phyloP scores from a whole-genome alignment of 2,329 filamentous ascomycete genomes.

The Helminthosporium solani region DNA sequence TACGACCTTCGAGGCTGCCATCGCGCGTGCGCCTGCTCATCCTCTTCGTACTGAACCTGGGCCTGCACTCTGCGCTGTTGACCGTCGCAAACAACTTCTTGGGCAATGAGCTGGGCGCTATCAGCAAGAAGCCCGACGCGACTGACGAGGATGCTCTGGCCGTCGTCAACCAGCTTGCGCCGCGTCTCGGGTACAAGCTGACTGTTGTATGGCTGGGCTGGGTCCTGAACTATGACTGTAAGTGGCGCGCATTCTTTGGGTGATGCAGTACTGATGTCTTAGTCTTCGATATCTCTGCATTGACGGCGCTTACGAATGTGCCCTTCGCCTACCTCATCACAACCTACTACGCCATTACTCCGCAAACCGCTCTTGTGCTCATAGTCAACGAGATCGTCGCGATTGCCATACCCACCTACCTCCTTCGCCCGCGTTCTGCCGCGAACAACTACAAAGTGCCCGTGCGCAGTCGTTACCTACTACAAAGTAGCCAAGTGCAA shows the following conservation, averaged over 20 bases:
- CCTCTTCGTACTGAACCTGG: conserved; percentile 56
- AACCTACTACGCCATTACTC: conserved; percentile 73
- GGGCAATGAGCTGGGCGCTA: conserved; percentile 63
- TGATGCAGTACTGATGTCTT: neutral
- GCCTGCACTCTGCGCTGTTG: conserved; percentile 65
- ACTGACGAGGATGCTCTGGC: conserved; percentile 46
- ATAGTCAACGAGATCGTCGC: conserved; percentile 69
- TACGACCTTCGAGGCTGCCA: conserved; percentile 35
- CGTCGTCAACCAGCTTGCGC: conserved; percentile 54
- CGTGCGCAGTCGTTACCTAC: conserved; percentile 45
- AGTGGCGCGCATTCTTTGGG: conserved; percentile 29
- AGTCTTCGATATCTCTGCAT: conserved; percentile 46
- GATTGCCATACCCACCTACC: conserved; percentile 70
- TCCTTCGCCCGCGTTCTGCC: conserved; percentile 68
- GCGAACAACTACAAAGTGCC: conserved; percentile 60
- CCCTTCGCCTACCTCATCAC: conserved; percentile 74
- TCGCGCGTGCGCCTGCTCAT: conserved; percentile 43
- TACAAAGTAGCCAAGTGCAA: conserved; percentile 39
- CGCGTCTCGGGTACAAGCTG: conserved; percentile 58
- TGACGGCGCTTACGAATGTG: conserved; percentile 66
- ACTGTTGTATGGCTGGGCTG: conserved; percentile 71
- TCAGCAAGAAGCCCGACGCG: conserved; percentile 63
- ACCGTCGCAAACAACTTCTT: conserved; percentile 61
- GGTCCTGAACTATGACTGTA: conserved; percentile 72
- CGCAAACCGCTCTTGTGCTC: conserved; percentile 60